Base-by-base conservation (phyloP, 2,329 filamentous ascomycete species). In the Epicoccum nigrum region DNA sequence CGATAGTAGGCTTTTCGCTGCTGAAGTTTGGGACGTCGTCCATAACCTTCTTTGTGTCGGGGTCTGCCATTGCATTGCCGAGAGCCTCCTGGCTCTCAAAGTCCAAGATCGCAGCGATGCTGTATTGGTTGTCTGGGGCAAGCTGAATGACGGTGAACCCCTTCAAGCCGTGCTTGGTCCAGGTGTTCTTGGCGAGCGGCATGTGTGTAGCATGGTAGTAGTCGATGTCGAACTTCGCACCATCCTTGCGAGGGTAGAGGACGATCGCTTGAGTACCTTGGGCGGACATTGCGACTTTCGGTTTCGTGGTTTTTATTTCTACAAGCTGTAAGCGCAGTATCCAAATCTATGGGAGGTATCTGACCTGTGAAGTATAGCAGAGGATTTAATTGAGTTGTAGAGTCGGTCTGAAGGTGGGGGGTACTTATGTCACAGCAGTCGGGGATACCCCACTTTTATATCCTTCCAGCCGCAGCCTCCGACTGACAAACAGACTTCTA, bases 171-270 rank as follows among this genome's bases (percentile, higher is more conserved):
- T 68, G 58, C 1, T 62, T 51, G 1, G 45, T 54, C 78, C 78
- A 81, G 20, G 59, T 54, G 39, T 73, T 67, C 21, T 63, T 52
- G 13, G 76, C 75, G 2, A 81, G 64, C 1, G 75, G 72, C 74
- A 82, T 78, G 70, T 82, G 79, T 16, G 55, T 73, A 3, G 60
- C 46, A 30, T 80, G 60, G 62, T 81, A 82, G 73, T 81, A 82
- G 27, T 78, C 70, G 57, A 79, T 67, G 68, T 82, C 66, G 69
- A 81, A 82, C 9, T 56, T 74, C n/a, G 61, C 50, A 53, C 67
- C 69, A 30, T 65, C 60, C n/a, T 67, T 74, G 39, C 68, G 63
- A 4, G 78, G 76, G 63, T 81, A 82, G 33, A 76, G 54, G 50
- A 71, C 62, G 4, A 59, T 42, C n/a, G 55, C 42, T 30, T 52